phyloP scores from a whole-genome alignment of 139 green algal species.

The Coccomyxa sp. region DNA sequence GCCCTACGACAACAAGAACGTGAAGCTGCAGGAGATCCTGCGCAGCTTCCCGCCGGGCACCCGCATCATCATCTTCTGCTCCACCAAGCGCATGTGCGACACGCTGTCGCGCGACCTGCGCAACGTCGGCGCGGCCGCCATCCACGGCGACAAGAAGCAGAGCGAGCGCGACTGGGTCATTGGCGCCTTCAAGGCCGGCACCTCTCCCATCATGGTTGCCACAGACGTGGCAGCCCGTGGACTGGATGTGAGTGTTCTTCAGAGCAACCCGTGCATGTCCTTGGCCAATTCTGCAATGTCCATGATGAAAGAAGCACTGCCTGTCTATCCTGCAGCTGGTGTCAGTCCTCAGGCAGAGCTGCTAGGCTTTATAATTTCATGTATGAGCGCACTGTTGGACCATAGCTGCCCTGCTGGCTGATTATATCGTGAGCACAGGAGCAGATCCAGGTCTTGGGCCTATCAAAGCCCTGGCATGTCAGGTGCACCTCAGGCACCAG shows the following conservation, averaged over 20 bases:
- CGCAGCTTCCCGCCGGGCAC: constrained; percentile 48
- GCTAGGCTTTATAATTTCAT: too few relatives aligned
- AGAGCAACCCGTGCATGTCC: neutral
- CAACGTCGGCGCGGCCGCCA: constrained; percentile 66
- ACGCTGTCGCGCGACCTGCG: constrained; percentile 58
- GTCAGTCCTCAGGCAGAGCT: too few relatives aligned
- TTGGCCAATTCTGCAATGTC: neutral
- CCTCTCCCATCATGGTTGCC: constrained; percentile 49
- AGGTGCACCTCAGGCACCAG: too few relatives aligned
- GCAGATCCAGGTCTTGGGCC: too few relatives aligned
- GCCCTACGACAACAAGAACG: neutral
- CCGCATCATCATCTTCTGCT: constrained; percentile 87
- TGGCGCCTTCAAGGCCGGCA: constrained; percentile 44
- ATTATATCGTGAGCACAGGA: too few relatives aligned
- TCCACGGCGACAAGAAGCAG: constrained; percentile 96
- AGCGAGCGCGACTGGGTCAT: constrained; percentile 87
- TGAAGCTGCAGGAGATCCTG: constrained; percentile 71
- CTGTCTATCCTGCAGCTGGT: too few relatives aligned
- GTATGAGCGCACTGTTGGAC: too few relatives aligned
- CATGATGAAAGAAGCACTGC: too few relatives aligned
- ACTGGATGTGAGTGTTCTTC: constrained; percentile 55
- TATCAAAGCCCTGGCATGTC: too few relatives aligned
- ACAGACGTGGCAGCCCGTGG: constrained; percentile 69
- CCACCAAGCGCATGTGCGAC: constrained; percentile 93
- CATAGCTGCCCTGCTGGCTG: too few relatives aligned